These are phyloP conservation scores for Hypoxylon sp. DNA, from an alignment of 2,329 filamentous ascomycete species.

Conservation along the genomic window DNA sequence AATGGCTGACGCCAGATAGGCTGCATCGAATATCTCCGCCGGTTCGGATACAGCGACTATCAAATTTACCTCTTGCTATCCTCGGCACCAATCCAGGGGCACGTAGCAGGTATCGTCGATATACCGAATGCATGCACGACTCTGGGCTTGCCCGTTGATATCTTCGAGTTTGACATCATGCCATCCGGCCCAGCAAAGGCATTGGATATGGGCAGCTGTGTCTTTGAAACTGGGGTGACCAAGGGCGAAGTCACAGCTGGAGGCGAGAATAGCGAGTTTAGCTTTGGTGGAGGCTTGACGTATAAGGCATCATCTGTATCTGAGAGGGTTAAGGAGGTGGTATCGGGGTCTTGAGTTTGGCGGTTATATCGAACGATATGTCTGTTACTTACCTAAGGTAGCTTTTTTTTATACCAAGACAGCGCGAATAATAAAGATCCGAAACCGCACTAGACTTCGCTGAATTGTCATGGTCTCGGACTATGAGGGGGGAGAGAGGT, in stretches of 20 bases:
- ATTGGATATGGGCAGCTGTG: constrained; percentile 79
- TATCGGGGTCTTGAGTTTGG: constrained; percentile 35
- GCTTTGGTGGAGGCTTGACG: constrained; percentile 67
- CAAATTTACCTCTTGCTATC: constrained; percentile 89
- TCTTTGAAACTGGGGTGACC: constrained; percentile 67
- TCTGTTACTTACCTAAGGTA: neutral
- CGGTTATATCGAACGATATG: neutral
- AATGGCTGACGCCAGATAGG: constrained; percentile 55
- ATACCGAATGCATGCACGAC: constrained; percentile 94
- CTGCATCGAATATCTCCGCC: constrained; percentile 82
- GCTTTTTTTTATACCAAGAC: neutral
- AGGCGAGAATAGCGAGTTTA: constrained; percentile 63
- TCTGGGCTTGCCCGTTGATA: constrained; percentile 89
- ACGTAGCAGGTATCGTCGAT: constrained; percentile 90
- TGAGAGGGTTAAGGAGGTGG: constrained; percentile 43
- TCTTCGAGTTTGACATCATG: constrained; percentile 93
- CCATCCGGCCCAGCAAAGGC: constrained; percentile 69
- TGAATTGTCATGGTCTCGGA: neutral
- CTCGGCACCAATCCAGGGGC: constrained; percentile 88
- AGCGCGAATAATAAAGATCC: neutral
- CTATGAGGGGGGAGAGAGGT: neutral
- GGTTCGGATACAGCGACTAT: constrained; percentile 79
- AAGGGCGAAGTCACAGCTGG: constrained; percentile 62
- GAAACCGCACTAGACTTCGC: neutral
- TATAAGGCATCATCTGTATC: constrained; percentile 57